phyloP scores from a whole-genome alignment of 805 yeast genomes.

The Teunomyces gatunensis region DNA sequence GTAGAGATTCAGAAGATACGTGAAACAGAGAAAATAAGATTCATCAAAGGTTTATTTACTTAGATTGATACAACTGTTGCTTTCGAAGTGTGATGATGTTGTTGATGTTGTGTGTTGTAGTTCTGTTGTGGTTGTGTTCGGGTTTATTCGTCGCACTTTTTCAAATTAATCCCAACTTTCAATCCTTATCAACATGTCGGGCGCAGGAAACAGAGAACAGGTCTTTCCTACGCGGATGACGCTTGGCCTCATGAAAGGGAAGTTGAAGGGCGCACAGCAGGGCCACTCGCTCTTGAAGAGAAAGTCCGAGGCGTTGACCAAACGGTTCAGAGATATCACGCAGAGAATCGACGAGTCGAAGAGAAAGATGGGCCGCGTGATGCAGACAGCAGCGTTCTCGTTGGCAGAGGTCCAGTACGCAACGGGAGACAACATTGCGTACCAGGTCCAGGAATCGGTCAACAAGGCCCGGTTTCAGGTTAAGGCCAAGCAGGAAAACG shows the following conservation, averaged over 20 bases:
- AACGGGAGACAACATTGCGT: constrained; percentile 92
- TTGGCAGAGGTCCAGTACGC: constrained; percentile 97
- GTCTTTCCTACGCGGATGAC: constrained; percentile 99
- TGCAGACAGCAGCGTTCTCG: constrained; percentile 98
- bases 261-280: constrained; percentile 94
- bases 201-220: constrained; percentile 82
- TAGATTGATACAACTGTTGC: no score
- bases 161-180: background rate
- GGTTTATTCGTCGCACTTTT: background rate
- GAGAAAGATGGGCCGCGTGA: constrained; percentile 95
- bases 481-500: constrained; percentile 91
- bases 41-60: no score
- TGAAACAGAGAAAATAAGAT: no score
- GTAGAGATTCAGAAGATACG: no score
- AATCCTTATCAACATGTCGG: constrained; percentile 46
- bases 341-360: constrained; percentile 92
- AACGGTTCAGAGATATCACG: constrained; percentile 93
- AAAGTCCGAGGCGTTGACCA: constrained; percentile 95
- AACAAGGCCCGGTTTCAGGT: constrained; percentile 88
- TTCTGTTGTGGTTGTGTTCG: no score
- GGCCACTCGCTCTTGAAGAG: constrained; percentile 92
- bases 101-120: no score
- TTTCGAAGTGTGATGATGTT: no score
- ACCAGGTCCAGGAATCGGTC: constrained; percentile 93
- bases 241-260: constrained; percentile 88